Evolutionary conservation across 176 grass and related monocot species (phyloP).

Genomic region (Oryza australiensis): DNA sequence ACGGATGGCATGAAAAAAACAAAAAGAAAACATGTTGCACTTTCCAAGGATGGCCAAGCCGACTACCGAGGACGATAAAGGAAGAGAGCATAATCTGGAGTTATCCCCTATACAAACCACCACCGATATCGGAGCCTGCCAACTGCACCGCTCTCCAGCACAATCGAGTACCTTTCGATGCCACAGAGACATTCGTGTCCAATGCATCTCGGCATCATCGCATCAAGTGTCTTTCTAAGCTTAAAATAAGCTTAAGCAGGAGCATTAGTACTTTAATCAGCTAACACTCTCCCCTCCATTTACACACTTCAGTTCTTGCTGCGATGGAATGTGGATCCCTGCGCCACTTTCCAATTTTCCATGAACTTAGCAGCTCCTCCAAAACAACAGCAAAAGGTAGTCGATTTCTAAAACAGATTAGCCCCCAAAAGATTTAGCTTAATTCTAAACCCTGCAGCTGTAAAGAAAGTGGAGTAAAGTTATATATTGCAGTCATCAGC

Average conservation of each 20-base stretch:
- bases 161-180: constrained; percentile 17
- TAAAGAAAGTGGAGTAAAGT: not conserved
- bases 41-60: not conserved
- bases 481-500: not conserved
- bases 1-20: not conserved
- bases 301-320: constrained; percentile 13
- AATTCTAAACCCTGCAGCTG: constrained; percentile 25
- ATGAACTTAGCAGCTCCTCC: not conserved
- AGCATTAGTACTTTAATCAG: not conserved
- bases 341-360: not conserved
- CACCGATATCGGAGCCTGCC: constrained; percentile 15
- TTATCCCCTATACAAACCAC: constrained; percentile 2
- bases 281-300: not conserved
- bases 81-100: constrained; percentile 9
- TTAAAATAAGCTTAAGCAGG: not conserved
- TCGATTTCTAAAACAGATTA: constrained; percentile 22
- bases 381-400: constrained; percentile 10
- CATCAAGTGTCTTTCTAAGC: constrained; percentile 3
- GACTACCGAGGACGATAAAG: not conserved
- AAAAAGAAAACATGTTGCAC: not conserved
- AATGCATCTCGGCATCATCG: constrained; percentile 5
- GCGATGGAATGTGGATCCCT: constrained; percentile 13
- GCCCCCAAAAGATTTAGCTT: not conserved
- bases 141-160: not conserved
- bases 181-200: constrained; percentile 30